Evolutionary conservation across 1,139 yeast species (phyloP).

Genomic region (Blastobotrys arbuscula): DNA sequence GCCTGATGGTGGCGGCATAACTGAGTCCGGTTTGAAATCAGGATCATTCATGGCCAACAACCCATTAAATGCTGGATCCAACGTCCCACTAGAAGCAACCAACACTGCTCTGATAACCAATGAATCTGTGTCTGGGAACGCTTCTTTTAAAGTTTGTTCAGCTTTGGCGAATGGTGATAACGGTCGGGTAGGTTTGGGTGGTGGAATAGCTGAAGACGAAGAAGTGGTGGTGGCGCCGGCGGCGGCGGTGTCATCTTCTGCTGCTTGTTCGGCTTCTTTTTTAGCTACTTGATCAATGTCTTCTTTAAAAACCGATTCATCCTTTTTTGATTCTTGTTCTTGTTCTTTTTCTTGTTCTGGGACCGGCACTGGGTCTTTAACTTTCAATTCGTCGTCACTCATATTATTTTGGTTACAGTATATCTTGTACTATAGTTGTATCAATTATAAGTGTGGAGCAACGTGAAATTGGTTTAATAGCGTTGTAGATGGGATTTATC

Average conservation of each 20-base stretch:
- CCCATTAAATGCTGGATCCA: conserved; percentile 87
- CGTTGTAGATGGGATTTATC: too few relatives aligned
- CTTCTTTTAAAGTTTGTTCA: conserved; percentile 56
- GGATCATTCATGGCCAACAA: conserved; percentile 79
- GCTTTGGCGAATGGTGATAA: conserved; percentile 50
- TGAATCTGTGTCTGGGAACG: conserved; percentile 73
- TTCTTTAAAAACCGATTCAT: conserved; percentile 11
- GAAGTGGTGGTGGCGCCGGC: background rate
- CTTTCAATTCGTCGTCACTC: conserved; percentile 7
- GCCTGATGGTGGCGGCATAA: conserved; percentile 13
- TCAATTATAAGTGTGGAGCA: too few relatives aligned
- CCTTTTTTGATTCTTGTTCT: conserved; percentile 5
- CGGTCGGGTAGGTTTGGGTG: conserved; percentile 72
- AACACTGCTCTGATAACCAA: conserved; percentile 69
- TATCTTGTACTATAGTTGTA: background rate
- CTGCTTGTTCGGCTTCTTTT: conserved; percentile 14
- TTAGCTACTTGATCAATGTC: conserved; percentile 7
- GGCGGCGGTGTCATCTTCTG: conserved; percentile 11
- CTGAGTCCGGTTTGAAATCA: conserved; percentile 49
- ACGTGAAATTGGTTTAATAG: too few relatives aligned
- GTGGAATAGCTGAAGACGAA: conserved; percentile 37
- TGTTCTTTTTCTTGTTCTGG: conserved; percentile 11
- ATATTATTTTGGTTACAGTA: too few relatives aligned
- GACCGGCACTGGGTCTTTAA: conserved; percentile 10
- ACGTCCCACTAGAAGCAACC: conserved; percentile 75